These are phyloP conservation scores for Russula emetica DNA, from an alignment of 768 basidiomycete species.

Conservation along the genomic window DNA sequence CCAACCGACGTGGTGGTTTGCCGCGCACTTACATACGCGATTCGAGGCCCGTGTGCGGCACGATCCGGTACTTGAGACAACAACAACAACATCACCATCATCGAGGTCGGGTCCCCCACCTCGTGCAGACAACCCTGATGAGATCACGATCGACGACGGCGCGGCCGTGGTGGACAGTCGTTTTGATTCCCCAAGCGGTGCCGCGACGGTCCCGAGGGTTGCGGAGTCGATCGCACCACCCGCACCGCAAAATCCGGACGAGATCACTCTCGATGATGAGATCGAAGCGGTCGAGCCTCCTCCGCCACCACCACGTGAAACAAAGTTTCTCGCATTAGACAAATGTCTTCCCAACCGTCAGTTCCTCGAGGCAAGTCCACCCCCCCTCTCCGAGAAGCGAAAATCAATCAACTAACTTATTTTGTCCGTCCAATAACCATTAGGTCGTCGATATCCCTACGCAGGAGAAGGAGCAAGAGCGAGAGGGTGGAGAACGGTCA, in stretches of 20 bases:
- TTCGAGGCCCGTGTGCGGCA: conserved; percentile 71
- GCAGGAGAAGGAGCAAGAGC: not conserved
- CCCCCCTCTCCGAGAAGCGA: not conserved
- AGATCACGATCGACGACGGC: conserved; percentile 46
- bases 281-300: conserved; percentile 39
- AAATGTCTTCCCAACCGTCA: conserved; percentile 67
- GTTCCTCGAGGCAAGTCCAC: conserved; percentile 66
- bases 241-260: conserved; percentile 44
- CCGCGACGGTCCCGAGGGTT: not conserved
- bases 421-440: not conserved
- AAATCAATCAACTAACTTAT: not conserved
- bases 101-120: not conserved
- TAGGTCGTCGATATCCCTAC: conserved; percentile 15
- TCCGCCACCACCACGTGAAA: conserved; percentile 39
- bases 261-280: conserved; percentile 47
- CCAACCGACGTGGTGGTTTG: conserved; percentile 85
- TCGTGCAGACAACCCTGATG: conserved; percentile 43
- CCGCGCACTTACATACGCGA: conserved; percentile 85
- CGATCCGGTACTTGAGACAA: not conserved
- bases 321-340: conserved; percentile 84
- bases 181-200: not conserved
- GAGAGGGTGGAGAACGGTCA: not conserved
- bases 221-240: not conserved
- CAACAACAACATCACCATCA: not conserved
- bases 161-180: conserved; percentile 34